Percentiles rank a stretch among this genome's conserved stretches.
Conservation (phyloP, 305 asterid species). For the Ruellia speciosa region DNA sequence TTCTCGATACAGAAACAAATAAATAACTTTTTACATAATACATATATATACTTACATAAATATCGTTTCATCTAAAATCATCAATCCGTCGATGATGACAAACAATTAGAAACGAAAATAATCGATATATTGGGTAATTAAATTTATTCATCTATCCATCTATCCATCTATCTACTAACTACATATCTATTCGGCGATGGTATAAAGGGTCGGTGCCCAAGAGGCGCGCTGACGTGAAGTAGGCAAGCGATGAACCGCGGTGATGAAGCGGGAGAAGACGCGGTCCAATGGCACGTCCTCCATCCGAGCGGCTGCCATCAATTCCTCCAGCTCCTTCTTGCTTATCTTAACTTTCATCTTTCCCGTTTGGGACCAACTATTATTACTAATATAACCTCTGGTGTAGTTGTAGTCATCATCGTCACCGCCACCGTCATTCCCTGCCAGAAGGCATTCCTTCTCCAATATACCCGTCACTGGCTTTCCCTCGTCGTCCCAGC, state of each 20-base stretch:
- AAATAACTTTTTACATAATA: no score
- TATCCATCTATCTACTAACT: neutral
- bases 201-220: neutral
- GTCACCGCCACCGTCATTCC: constrained; percentile 3
- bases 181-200: neutral
- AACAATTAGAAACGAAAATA: no score
- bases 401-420: neutral
- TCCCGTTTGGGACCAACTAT: neutral
- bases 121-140: no score
- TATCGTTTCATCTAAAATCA: no score
- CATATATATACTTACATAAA: no score
- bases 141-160: no score
- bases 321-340: neutral
- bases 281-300: neutral
- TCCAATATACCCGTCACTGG: no score
- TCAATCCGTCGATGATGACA: no score
- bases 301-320: neutral
- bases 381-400: no score
- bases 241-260: neutral
- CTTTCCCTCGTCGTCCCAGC: neutral
- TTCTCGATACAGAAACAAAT: no score
- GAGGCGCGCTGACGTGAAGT: neutral
- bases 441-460: constrained; percentile 16
- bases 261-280: neutral
- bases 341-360: neutral